phyloP scores from a whole-genome alignment of 257 asterid genomes.

The Jaltomata sinuosa region DNA sequence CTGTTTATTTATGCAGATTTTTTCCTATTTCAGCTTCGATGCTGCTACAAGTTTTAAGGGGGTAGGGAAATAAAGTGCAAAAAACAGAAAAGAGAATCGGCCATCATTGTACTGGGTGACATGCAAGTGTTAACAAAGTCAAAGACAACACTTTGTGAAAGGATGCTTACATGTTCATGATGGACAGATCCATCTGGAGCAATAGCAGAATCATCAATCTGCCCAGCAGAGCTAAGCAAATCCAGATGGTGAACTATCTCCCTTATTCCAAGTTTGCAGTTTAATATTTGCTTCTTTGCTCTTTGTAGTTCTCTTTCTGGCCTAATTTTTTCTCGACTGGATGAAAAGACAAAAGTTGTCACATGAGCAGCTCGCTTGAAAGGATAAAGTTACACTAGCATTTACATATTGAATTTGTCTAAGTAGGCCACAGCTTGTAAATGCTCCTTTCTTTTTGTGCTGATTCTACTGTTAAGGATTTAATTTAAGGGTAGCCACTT shows the following conservation, averaged over 20 bases:
- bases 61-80: neutral
- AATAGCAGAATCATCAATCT: slow-evolving; percentile 50
- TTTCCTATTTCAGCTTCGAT: neutral
- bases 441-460: neutral
- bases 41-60: neutral
- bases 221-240: slow-evolving; percentile 74
- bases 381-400: neutral
- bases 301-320: slow-evolving; percentile 85
- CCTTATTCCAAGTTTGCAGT: slow-evolving; percentile 91
- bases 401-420: neutral
- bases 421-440: neutral
- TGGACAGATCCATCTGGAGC: slow-evolving; percentile 92
- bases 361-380: slow-evolving; percentile 3
- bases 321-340: slow-evolving; percentile 89
- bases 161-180: slow-evolving; percentile 67
- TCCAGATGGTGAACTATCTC: slow-evolving; percentile 83
- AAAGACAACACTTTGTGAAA: neutral
- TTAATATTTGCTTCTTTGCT: slow-evolving; percentile 73
- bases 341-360: slow-evolving; percentile 9
- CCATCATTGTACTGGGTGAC: neutral
- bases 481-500: neutral
- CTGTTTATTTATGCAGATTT: neutral
- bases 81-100: neutral
- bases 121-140: neutral
- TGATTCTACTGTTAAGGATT: neutral